These are phyloP conservation scores for Pistacia integerrima DNA, from an alignment of 345 rosid species.

Conservation along the genomic window DNA sequence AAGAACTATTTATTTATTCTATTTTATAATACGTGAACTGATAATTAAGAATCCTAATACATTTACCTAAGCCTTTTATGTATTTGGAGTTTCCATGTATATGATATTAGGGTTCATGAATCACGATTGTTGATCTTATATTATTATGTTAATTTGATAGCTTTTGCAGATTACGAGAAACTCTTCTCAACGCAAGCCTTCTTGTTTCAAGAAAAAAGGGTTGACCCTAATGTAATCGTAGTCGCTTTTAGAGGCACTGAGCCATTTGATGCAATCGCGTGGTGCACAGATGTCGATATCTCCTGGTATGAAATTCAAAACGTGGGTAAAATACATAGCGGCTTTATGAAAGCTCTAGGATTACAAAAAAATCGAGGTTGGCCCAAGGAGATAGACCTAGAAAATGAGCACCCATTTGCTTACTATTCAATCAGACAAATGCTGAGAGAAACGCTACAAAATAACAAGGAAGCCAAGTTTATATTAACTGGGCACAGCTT, in stretches of 20 bases:
- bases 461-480: conserved; percentile 40
- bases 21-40: no score
- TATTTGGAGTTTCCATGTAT: no score
- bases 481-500: conserved; percentile 59
- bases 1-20: no score
- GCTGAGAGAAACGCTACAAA: conserved; percentile 31
- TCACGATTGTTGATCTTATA: no score
- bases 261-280: conserved; percentile 55
- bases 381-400: conserved; percentile 34
- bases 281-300: conserved; percentile 51
- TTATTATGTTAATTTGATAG: background rate
- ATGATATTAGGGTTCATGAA: no score
- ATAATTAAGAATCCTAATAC: no score
- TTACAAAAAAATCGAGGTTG: conserved; percentile 44
- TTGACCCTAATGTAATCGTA: conserved; percentile 46
- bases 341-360: conserved; percentile 68
- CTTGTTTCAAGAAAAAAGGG: conserved; percentile 40
- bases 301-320: conserved; percentile 53
- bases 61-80: no score
- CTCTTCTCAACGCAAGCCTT: conserved; percentile 49
- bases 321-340: conserved; percentile 58
- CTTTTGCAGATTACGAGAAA: conserved; percentile 33
- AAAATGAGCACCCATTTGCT: conserved; percentile 29
- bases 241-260: conserved; percentile 66
- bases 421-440: conserved; percentile 41